Evolutionary conservation across 1,139 yeast genomes (phyloP).

Genomic region (Saccharomyces hybrid): DNA sequence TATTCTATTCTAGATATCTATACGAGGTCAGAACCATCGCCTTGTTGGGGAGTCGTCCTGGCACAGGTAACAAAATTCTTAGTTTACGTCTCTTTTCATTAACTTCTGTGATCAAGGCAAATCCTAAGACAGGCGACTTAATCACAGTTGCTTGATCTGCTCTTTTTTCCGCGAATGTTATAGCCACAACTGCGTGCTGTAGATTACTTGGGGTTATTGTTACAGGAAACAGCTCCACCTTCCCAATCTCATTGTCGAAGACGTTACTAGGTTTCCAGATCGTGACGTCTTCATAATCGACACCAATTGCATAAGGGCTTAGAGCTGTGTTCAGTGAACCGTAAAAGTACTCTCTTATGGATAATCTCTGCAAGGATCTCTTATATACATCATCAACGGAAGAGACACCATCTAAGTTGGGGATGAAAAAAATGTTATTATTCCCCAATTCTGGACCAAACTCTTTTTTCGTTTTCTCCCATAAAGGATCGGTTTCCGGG

Average conservation of each 20-base stretch:
- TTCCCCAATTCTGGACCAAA: constrained; percentile 10
- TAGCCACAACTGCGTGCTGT: constrained; percentile 68
- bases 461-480: constrained; percentile 33
- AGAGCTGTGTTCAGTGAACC: constrained; percentile 61
- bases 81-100: constrained; percentile 66
- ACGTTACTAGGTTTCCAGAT: constrained; percentile 40
- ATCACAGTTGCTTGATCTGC: constrained; percentile 46
- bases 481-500: constrained; percentile 40
- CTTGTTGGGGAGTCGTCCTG: constrained; percentile 72
- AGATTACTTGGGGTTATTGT: constrained; percentile 32
- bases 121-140: constrained; percentile 60
- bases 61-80: constrained; percentile 75
- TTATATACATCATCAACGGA: constrained; percentile 63
- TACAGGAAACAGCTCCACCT: constrained; percentile 18
- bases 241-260: constrained; percentile 7
- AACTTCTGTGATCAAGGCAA: constrained; percentile 44
- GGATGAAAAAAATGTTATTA: constrained; percentile 19
- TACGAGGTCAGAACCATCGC: constrained; percentile 59
- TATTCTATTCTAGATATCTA: constrained; percentile 54
- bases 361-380: constrained; percentile 64
- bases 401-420: constrained; percentile 37
- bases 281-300: constrained; percentile 41
- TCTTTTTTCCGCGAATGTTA: constrained; percentile 53
- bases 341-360: constrained; percentile 82
- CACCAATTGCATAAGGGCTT: constrained; percentile 67